A percentile compares a stretch with the other conserved stretches of the same genome.
Conservation (phyloP, 306 rosid genomes). For the Heteromeles arbutifolia region DNA sequence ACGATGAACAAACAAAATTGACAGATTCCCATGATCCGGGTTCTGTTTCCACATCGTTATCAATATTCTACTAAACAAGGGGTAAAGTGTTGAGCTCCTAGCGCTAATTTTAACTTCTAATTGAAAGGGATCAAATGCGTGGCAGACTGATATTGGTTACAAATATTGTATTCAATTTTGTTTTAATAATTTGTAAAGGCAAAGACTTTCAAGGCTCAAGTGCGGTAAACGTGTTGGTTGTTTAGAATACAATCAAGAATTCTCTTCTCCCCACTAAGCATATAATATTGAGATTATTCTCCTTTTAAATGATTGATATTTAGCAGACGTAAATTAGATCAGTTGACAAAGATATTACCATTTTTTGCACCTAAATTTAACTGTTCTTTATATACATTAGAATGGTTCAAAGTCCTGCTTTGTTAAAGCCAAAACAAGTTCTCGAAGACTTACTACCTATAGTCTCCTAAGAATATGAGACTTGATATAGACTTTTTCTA, state of each 20-base stretch:
- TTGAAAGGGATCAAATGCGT: slow-evolving; percentile 1
- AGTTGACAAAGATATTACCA: too few species aligned
- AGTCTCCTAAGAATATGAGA: too few species aligned
- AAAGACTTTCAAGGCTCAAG: not conserved
- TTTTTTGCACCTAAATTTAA: too few species aligned
- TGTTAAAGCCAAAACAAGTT: too few species aligned
- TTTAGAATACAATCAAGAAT: not conserved
- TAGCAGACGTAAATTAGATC: fast-evolving
- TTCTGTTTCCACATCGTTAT: not conserved
- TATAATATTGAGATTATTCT: not conserved
- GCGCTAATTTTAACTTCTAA: not conserved
- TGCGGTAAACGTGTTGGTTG: not conserved
- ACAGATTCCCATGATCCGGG: too few species aligned
- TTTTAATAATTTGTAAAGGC: not conserved
- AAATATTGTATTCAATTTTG: not conserved
- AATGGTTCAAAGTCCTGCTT: too few species aligned
- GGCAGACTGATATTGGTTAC: not conserved
- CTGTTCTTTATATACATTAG: too few species aligned
- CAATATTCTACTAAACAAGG: not conserved
- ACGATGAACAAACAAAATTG: too few species aligned
- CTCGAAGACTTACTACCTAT: too few species aligned
- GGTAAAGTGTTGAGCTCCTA: not conserved
- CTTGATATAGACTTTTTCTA: too few species aligned
- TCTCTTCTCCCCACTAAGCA: not conserved
- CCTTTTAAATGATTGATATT: too few species aligned